phyloP scores from a whole-genome alignment of 768 basidiomycete species.

The Asterophora lycoperdoides region DNA sequence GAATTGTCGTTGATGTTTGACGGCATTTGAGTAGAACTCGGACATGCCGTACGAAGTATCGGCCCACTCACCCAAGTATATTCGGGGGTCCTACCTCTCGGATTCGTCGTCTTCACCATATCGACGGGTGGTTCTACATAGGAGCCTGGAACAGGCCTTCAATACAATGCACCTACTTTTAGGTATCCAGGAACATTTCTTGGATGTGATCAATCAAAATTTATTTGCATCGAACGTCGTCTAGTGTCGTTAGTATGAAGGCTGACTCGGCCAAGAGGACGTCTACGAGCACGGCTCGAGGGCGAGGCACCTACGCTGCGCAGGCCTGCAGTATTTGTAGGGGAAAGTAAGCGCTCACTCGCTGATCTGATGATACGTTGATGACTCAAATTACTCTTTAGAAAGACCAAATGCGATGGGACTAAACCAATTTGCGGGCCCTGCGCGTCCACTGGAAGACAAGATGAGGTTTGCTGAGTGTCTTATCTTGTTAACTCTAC shows the following conservation, averaged over 20 bases:
- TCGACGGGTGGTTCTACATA: too few species aligned
- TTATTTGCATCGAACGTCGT: constrained; percentile 1
- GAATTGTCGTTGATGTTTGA: too few species aligned
- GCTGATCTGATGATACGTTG: not conserved
- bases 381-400: constrained; percentile 14
- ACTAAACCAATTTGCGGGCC: constrained; percentile 39
- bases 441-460: constrained; percentile 34
- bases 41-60: too few species aligned
- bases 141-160: too few species aligned
- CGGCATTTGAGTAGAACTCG: too few species aligned
- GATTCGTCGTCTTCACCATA: too few species aligned
- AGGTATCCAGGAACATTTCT: too few species aligned
- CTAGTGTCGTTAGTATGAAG: constrained; percentile 19
- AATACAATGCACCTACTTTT: too few species aligned
- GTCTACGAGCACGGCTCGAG: constrained; percentile 24
- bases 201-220: constrained; percentile 14
- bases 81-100: too few species aligned
- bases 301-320: constrained; percentile 32
- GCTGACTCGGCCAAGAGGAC: constrained; percentile 20
- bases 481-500: not conserved
- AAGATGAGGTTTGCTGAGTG: constrained; percentile 29
- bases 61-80: too few species aligned
- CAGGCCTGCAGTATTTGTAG: constrained; percentile 38
- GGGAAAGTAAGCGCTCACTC: constrained; percentile 31
- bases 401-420: constrained; percentile 47